Evolutionary conservation across 352 stramenopile genomes (phyloP).

Genomic region (Pilasporangium apinafurcum): DNA sequence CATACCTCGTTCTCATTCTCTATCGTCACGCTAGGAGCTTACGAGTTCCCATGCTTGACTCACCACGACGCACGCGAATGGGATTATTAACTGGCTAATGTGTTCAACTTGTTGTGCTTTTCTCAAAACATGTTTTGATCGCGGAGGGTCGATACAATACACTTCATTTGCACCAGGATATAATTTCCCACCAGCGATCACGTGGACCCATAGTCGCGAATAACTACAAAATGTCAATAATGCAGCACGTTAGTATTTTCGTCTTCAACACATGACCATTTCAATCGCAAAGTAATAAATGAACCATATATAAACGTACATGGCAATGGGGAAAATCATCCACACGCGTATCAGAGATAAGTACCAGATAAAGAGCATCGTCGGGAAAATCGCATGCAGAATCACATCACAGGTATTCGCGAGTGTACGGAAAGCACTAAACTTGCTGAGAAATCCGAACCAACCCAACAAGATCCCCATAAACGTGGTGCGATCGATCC

Average conservation of each 20-base stretch:
- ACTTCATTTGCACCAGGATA: background rate
- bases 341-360: constrained; percentile 21
- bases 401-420: constrained; percentile 14
- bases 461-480: constrained; percentile 23
- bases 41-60: too few relatives aligned
- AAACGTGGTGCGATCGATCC: constrained; percentile 24
- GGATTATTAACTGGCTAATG: too few relatives aligned
- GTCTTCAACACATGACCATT: background rate
- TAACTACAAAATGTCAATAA: background rate
- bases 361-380: constrained; percentile 11
- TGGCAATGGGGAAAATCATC: constrained; percentile 21
- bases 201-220: background rate
- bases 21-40: too few relatives aligned
- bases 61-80: too few relatives aligned
- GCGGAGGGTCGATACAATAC: constrained; percentile 20
- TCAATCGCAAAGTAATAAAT: background rate
- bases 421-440: constrained; percentile 12
- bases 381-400: constrained; percentile 17
- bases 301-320: constrained; percentile 10
- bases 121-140: too few relatives aligned
- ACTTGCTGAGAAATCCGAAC: constrained; percentile 24
- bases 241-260: background rate
- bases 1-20: too few relatives aligned
- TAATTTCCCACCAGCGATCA: background rate
- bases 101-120: too few relatives aligned